Evolutionary conservation across 2,329 filamentous ascomycete species (phyloP).

Genomic region (Aspergillus melleus): DNA sequence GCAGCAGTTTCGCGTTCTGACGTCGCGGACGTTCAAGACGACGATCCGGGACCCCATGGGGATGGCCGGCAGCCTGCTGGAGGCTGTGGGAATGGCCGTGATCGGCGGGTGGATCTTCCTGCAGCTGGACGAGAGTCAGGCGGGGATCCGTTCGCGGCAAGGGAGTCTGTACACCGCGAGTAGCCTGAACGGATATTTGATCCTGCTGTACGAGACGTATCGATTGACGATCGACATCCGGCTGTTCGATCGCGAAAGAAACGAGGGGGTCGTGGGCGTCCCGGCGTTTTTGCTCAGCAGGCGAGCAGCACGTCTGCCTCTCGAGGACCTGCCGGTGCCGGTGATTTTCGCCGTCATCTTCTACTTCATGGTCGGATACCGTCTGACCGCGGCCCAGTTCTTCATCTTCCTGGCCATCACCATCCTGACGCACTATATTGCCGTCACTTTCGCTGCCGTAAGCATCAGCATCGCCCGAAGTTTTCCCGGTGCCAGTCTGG

Average conservation of each 20-base stretch:
- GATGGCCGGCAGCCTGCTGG: constrained; percentile 67
- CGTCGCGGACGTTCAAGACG: constrained; percentile 66
- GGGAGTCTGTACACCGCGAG: constrained; percentile 72
- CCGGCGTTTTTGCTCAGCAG: constrained; percentile 70
- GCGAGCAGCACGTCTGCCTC: constrained; percentile 65
- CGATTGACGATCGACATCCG: constrained; percentile 73
- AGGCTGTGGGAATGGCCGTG: constrained; percentile 69
- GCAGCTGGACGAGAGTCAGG: constrained; percentile 62
- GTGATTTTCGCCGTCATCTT: constrained; percentile 69
- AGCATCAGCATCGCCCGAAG: constrained; percentile 66
- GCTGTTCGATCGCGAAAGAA: constrained; percentile 72
- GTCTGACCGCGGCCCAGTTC: constrained; percentile 63
- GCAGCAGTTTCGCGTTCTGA: constrained; percentile 66
- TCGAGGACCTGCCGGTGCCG: constrained; percentile 72
- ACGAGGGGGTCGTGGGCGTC: constrained; percentile 70
- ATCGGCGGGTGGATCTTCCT: constrained; percentile 74
- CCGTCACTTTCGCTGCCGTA: constrained; percentile 68
- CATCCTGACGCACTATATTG: constrained; percentile 70
- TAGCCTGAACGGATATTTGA: constrained; percentile 73
- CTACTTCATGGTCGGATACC: constrained; percentile 78
- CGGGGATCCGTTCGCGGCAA: constrained; percentile 72
- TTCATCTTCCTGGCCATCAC: constrained; percentile 71
- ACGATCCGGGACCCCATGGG: constrained; percentile 77
- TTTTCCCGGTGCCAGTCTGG: constrained; percentile 69
- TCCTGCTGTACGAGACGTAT: constrained; percentile 74